Evolutionary conservation across 75 land plant species (phyloP).

Genomic region (Cupressus sempervirens): DNA sequence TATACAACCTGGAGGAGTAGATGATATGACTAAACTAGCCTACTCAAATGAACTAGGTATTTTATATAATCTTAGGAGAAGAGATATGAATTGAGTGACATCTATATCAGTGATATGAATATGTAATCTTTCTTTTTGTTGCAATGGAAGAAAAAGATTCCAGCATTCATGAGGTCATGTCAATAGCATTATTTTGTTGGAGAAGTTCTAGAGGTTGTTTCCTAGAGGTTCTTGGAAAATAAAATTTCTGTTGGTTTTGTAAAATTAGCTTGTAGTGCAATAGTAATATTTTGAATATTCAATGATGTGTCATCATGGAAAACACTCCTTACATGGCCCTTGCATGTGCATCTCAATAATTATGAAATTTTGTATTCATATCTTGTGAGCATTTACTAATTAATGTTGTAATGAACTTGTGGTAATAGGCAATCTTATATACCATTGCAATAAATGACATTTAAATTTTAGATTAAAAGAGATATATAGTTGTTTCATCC

Average conservation of each 20-base stretch:
- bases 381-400: neutral
- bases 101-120: constrained; percentile 66
- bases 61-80: constrained; percentile 77
- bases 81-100: constrained; percentile 91
- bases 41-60: constrained; percentile 97
- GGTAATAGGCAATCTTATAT: no score
- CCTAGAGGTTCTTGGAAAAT: no score
- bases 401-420: no score
- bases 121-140: neutral
- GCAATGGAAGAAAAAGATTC: neutral
- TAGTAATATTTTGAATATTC: no score
- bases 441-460: no score
- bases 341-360: neutral
- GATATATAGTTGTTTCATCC: no score
- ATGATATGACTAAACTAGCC: no score
- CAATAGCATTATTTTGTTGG: neutral
- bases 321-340: neutral
- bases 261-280: no score
- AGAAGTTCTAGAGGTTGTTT: no score
- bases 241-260: no score
- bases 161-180: neutral
- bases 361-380: neutral
- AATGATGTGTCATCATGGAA: no score
- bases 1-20: constrained; percentile 79
- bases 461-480: neutral